These are phyloP conservation scores for Helichrysum umbraculigerum DNA, from an alignment of 129 eudicot genomes.

Conservation along the genomic window DNA sequence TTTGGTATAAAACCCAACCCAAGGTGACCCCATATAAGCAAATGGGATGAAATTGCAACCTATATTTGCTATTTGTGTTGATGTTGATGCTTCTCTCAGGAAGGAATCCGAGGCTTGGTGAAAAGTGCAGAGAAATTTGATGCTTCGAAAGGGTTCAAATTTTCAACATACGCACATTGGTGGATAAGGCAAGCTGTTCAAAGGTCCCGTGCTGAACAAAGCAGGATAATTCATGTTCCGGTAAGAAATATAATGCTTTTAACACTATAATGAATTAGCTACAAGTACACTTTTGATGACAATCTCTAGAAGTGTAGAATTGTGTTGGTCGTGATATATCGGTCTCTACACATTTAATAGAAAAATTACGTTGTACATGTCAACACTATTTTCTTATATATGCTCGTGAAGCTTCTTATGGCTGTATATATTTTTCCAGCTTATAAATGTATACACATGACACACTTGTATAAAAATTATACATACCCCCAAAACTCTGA, in stretches of 20 bases:
- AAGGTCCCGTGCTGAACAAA: conserved; percentile 81
- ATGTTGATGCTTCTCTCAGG: conserved; percentile 41
- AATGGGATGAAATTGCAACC: background rate
- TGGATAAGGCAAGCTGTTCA: conserved; percentile 96
- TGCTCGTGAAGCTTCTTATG: background rate
- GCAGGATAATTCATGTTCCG: conserved; percentile 83
- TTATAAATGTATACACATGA: background rate
- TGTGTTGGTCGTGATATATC: background rate
- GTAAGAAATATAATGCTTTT: conserved; percentile 40
- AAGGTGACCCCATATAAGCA: background rate
- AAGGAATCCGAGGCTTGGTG: conserved; percentile 91
- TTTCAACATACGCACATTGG: conserved; percentile 99
- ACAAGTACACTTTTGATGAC: background rate
- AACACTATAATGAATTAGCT: background rate
- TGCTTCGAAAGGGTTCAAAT: conserved; percentile 82
- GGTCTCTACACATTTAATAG: background rate
- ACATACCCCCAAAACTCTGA: background rate
- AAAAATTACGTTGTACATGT: background rate
- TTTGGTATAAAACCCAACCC: background rate
- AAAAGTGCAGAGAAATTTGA: conserved; percentile 92
- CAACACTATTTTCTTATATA: background rate
- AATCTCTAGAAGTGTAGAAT: background rate
- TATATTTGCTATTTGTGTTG: background rate
- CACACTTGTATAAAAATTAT: background rate
- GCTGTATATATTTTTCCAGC: background rate